These are phyloP conservation scores for Cinchona pubescens DNA, from an alignment of 257 asterid species.

Conservation along the genomic window DNA sequence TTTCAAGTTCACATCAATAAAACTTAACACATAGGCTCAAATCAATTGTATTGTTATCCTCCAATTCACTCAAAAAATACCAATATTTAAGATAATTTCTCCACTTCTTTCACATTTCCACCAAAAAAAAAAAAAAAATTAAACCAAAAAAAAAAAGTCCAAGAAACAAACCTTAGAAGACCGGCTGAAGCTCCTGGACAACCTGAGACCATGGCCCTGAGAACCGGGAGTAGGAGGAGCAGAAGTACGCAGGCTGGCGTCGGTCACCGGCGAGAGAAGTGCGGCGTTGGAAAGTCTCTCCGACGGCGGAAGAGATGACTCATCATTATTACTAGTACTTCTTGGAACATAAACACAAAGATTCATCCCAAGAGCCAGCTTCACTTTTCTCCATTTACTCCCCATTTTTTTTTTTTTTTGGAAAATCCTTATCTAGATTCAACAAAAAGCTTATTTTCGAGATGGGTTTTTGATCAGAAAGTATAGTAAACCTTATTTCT, in stretches of 20 bases:
- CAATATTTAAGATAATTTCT: neutral
- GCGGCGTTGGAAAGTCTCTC: slow-evolving; percentile 62
- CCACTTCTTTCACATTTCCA: neutral
- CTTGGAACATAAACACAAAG: slow-evolving; percentile 60
- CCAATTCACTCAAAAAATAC: no score
- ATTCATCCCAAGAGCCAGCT: slow-evolving; percentile 80
- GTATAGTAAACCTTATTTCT: neutral
- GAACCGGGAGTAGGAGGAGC: slow-evolving; percentile 60
- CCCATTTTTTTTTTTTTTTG: slow-evolving; percentile 90
- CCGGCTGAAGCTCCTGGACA: slow-evolving; percentile 79
- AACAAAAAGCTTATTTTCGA: slow-evolving; percentile 18
- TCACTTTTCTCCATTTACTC: slow-evolving; percentile 87
- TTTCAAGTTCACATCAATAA: no score
- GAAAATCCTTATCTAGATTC: slow-evolving; percentile 27
- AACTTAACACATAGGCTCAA: neutral
- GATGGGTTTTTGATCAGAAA: slow-evolving; percentile 20
- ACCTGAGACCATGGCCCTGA: slow-evolving; percentile 42
- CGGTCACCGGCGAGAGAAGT: slow-evolving; percentile 57
- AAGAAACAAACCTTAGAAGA: slow-evolving; percentile 71
- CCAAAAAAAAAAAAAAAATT: neutral
- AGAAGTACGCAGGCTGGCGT: slow-evolving; percentile 38
- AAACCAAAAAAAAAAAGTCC: neutral
- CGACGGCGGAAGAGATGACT: slow-evolving; percentile 40
- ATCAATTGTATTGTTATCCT: no score
- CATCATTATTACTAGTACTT: slow-evolving; percentile 35